Evolutionary conservation across 2,329 filamentous ascomycete genomes (phyloP).

Genomic region (Furcasterigmium furcatum): DNA sequence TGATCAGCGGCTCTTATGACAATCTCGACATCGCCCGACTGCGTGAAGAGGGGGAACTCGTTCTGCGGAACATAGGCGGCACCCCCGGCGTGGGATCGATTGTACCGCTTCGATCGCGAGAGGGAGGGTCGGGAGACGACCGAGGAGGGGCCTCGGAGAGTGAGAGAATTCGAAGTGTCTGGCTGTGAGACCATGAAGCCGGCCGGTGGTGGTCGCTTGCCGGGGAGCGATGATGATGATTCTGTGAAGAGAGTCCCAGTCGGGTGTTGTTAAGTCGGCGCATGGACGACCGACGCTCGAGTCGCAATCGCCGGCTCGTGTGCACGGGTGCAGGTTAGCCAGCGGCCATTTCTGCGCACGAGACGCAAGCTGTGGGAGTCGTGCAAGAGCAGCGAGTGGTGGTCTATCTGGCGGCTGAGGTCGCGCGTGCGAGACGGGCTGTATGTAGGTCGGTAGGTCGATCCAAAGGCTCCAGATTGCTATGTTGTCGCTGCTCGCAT

Average conservation of each 20-base stretch:
- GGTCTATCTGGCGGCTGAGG: no score
- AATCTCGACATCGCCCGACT: slow-evolving; percentile 92
- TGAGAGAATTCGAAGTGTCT: slow-evolving; percentile 49
- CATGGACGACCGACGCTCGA: no score
- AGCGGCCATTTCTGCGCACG: no score
- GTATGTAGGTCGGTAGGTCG: no score
- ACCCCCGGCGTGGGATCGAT: slow-evolving; percentile 77
- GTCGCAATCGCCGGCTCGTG: no score
- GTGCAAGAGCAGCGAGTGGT: no score
- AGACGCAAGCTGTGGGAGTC: no score
- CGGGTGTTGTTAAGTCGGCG: no score
- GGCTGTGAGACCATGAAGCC: slow-evolving; percentile 61
- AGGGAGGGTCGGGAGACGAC: slow-evolving; percentile 61
- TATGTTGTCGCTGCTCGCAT: no score
- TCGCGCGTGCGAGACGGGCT: no score
- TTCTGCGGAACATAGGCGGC: slow-evolving; percentile 70
- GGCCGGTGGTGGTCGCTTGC: neutral
- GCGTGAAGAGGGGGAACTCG: slow-evolving; percentile 87
- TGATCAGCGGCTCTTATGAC: slow-evolving; percentile 66
- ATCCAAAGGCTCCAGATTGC: no score
- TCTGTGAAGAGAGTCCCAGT: neutral
- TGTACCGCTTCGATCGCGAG: slow-evolving; percentile 65
- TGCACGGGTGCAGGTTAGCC: no score
- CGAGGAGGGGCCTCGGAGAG: slow-evolving; percentile 57
- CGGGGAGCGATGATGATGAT: neutral